Percentiles rank a stretch among this genome's conserved stretches.
phyloP scores from a whole-genome alignment of 75 land plant species.

The Cryptomeria japonica region DNA sequence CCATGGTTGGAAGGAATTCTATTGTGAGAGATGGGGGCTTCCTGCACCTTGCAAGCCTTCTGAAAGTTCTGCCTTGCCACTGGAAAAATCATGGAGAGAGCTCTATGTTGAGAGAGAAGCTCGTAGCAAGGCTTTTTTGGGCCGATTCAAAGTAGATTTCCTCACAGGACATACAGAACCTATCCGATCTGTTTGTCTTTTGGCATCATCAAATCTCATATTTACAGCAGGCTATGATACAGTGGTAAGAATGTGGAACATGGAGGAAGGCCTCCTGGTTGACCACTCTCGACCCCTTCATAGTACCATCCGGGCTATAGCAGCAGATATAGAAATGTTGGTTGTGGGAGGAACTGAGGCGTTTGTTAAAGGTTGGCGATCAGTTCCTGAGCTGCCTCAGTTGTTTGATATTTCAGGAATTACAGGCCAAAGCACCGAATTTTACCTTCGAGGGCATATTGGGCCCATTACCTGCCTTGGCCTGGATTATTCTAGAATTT shows the following conservation, averaged over 20 bases:
- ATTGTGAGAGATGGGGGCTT: slow-evolving; percentile 92
- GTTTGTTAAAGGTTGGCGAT: slow-evolving; percentile 78
- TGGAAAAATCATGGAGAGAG: slow-evolving; percentile 75
- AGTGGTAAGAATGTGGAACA: slow-evolving; percentile 81
- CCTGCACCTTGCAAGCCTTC: slow-evolving; percentile 31
- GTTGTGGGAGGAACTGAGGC: slow-evolving; percentile 87
- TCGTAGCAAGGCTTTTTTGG: slow-evolving; percentile 79
- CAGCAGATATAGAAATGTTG: slow-evolving; percentile 73
- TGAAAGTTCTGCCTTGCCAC: slow-evolving; percentile 17
- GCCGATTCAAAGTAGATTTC: slow-evolving; percentile 62
- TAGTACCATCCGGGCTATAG: slow-evolving; percentile 80
- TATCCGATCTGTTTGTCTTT: slow-evolving; percentile 73
- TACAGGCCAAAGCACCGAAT: slow-evolving; percentile 30
- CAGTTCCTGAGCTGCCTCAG: slow-evolving; percentile 52
- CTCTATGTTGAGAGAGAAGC: slow-evolving; percentile 87
- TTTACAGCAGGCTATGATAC: slow-evolving; percentile 88
- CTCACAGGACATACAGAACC: slow-evolving; percentile 85
- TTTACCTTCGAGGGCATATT: slow-evolving; percentile 72
- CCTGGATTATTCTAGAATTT: slow-evolving; percentile 59
- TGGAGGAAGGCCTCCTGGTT: slow-evolving; percentile 79
- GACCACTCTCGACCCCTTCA: slow-evolving; percentile 67
- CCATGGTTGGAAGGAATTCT: slow-evolving; percentile 88
- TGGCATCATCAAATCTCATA: slow-evolving; percentile 72
- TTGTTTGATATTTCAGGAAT: slow-evolving; percentile 73
- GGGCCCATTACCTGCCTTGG: slow-evolving; percentile 92